These are phyloP conservation scores for Drosera capensis DNA, from an alignment of 148 eudicot species.

Conservation along the genomic window DNA sequence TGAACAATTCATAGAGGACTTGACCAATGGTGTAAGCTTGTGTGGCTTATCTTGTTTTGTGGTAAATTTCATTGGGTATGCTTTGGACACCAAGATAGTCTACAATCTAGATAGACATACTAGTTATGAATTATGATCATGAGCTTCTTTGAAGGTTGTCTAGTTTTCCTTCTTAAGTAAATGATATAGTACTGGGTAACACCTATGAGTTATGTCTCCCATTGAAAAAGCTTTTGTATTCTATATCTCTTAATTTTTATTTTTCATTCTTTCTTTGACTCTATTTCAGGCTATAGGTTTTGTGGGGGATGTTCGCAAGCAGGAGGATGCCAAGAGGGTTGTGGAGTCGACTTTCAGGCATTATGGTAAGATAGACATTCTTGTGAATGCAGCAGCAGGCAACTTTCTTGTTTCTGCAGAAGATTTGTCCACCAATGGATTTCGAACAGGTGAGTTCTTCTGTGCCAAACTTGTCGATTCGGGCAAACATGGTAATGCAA, in stretches of 20 bases:
- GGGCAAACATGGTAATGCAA: neutral
- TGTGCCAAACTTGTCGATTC: neutral
- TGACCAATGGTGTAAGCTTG: no score
- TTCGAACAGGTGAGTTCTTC: slow-evolving; percentile 59
- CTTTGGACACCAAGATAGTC: no score
- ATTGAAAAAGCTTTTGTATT: neutral
- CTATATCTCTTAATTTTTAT: neutral
- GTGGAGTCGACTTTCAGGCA: slow-evolving; percentile 66
- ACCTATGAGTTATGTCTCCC: neutral
- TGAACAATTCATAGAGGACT: no score
- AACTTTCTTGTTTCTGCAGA: slow-evolving; percentile 83
- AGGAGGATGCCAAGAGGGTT: slow-evolving; percentile 69
- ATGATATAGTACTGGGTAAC: neutral
- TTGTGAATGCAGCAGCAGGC: slow-evolving; percentile 98
- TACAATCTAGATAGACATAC: no score
- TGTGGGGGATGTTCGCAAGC: slow-evolving; percentile 86
- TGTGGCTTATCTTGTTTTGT: no score
- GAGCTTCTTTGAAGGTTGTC: no score
- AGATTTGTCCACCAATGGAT: slow-evolving; percentile 89
- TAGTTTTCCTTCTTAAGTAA: no score
- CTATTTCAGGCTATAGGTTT: slow-evolving; percentile 60
- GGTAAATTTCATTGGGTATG: no score
- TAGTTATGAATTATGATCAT: neutral
- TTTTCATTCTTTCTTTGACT: neutral
- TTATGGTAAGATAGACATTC: slow-evolving; percentile 82